Evolutionary conservation across 805 yeast species (phyloP).

Genomic region (Yarrowia sp.): DNA sequence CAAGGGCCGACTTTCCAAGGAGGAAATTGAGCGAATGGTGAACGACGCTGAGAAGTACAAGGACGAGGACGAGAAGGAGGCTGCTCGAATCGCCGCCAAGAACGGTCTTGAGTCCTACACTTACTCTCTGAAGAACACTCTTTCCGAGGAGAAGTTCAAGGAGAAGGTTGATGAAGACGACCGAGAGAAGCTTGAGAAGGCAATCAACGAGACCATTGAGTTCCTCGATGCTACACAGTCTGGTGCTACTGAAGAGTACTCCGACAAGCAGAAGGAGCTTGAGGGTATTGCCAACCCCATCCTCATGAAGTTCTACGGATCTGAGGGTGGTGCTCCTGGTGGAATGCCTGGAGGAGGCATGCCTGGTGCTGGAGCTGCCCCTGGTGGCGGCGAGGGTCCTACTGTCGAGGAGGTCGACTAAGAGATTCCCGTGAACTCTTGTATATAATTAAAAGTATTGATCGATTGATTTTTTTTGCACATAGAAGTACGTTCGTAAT

Average conservation of each 20-base stretch:
- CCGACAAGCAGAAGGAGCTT: slow-evolving; percentile 8
- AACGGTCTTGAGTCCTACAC: slow-evolving; percentile 71
- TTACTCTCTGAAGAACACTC: slow-evolving; percentile 4
- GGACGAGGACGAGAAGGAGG: slow-evolving; percentile 75
- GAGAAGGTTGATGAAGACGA: slow-evolving; percentile 66
- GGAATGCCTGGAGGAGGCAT: slow-evolving; percentile 56
- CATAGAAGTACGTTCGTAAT: too few species aligned
- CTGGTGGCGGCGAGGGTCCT: slow-evolving; percentile 12
- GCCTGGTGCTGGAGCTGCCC: slow-evolving; percentile 40
- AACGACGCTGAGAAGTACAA: slow-evolving; percentile 14
- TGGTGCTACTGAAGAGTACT: slow-evolving; percentile 8
- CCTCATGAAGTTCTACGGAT: slow-evolving; percentile 8
- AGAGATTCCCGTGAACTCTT: neutral
- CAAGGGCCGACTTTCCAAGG: slow-evolving; percentile 18
- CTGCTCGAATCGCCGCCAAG: slow-evolving; percentile 90
- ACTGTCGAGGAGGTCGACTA: slow-evolving; percentile 21
- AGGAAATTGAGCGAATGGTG: slow-evolving; percentile 16
- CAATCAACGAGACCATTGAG: slow-evolving; percentile 81
- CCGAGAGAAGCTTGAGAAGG: slow-evolving; percentile 70
- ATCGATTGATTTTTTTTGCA: neutral
- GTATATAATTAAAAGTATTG: slow-evolving; percentile 8
- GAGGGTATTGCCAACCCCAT: slow-evolving; percentile 21
- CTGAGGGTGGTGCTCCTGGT: slow-evolving; percentile 61
- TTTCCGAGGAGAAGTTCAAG: slow-evolving; percentile 14
- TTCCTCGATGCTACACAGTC: slow-evolving; percentile 49